phyloP scores from a whole-genome alignment of 345 rosid species.

The Fremontodendron californicum region DNA sequence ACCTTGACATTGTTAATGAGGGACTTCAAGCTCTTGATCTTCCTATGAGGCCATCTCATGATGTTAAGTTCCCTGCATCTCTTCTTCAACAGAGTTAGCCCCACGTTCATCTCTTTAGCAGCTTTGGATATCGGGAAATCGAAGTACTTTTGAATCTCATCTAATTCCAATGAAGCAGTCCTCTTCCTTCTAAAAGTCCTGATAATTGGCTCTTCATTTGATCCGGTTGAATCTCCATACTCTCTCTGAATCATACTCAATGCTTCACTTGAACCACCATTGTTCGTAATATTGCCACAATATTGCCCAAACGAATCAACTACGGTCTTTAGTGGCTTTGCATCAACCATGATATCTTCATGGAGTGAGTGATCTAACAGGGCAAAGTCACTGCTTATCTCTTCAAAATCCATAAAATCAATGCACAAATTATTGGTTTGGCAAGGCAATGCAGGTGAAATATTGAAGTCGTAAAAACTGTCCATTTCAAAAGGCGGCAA shows the following conservation, averaged over 20 bases:
- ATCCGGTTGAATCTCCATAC: background rate
- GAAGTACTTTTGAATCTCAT: slow-evolving; percentile 51
- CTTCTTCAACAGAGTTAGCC: slow-evolving; percentile 64
- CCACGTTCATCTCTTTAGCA: slow-evolving; percentile 61
- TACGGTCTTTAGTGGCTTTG: slow-evolving; percentile 5
- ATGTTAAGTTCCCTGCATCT: slow-evolving; percentile 76
- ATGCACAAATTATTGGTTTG: background rate
- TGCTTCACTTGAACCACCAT: background rate
- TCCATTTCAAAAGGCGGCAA: slow-evolving; percentile 6
- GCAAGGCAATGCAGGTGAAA: background rate
- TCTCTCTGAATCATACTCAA: background rate
- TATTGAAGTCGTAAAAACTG: background rate
- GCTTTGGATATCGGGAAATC: slow-evolving; percentile 60
- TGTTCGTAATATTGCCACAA: background rate
- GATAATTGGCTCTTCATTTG: background rate
- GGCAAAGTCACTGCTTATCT: background rate
- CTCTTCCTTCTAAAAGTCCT: slow-evolving; percentile 21
- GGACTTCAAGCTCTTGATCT: slow-evolving; percentile 65
- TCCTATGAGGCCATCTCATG: slow-evolving; percentile 74
- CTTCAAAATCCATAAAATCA: background rate
- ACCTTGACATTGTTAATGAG: slow-evolving; percentile 71
- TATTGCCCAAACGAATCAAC: background rate
- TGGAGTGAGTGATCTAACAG: background rate
- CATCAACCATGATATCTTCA: slow-evolving; percentile 8
- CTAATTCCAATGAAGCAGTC: slow-evolving; percentile 27